Conservation (phyloP, 371 early-diverging fungal species). For the Synchytrium microbalum region DNA sequence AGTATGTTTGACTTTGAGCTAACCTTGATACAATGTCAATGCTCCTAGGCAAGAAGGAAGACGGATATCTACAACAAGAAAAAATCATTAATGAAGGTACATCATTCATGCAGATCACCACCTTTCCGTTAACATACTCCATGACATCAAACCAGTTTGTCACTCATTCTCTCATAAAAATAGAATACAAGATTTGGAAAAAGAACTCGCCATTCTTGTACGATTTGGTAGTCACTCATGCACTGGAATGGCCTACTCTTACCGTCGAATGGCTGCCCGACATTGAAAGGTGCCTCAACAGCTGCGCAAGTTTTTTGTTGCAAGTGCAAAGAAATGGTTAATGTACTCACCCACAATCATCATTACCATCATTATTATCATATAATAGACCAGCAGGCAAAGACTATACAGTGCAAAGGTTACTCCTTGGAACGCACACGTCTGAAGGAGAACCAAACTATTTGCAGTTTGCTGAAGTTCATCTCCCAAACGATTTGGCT, state of each 20-base stretch:
- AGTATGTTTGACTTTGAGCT: no score
- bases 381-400: slow-evolving; percentile 72
- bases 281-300: slow-evolving; percentile 56
- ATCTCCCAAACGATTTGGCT: slow-evolving; percentile 68
- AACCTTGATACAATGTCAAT: no score
- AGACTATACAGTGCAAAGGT: slow-evolving; percentile 78
- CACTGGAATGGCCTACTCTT: slow-evolving; percentile 96
- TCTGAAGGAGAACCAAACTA: slow-evolving; percentile 91
- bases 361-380: not conserved
- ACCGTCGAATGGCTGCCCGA: slow-evolving; percentile 98
- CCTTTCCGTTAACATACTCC: not conserved
- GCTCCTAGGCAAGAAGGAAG: not conserved
- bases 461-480: slow-evolving; percentile 81
- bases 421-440: slow-evolving; percentile 94
- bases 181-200: slow-evolving; percentile 72
- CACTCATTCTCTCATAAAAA: not conserved
- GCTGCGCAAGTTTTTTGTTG: no score
- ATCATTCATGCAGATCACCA: not conserved
- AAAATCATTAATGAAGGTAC: not conserved
- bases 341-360: no score
- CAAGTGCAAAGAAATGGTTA: no score
- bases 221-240: slow-evolving; percentile 93
- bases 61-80: not conserved
- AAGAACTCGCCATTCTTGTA: slow-evolving; percentile 98
- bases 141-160: not conserved